Conservation (phyloP, 768 basidiomycete species). For the Infundibulicybe gibba region DNA sequence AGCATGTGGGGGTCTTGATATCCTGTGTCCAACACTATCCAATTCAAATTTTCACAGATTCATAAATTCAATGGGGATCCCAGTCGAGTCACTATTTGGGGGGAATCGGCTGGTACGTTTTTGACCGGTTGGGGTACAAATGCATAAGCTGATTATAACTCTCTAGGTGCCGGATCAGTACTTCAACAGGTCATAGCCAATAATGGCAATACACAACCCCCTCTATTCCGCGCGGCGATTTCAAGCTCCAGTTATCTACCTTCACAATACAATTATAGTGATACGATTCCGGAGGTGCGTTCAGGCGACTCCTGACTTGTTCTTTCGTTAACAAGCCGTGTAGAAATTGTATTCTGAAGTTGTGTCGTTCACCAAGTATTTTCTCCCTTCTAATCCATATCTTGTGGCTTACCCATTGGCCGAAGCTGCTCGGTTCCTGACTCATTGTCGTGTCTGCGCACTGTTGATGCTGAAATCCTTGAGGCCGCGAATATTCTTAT, state of each 20-base stretch:
- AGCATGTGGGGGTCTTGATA: slow-evolving; percentile 8
- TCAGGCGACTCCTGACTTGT: neutral
- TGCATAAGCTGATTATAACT: neutral
- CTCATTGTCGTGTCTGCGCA: slow-evolving; percentile 34
- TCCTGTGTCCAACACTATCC: neutral
- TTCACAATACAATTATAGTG: slow-evolving; percentile 39
- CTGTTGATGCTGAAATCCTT: slow-evolving; percentile 22
- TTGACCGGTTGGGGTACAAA: neutral
- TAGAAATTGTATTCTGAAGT: slow-evolving; percentile 25
- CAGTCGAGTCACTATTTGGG: slow-evolving; percentile 22
- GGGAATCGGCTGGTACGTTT: slow-evolving; percentile 19
- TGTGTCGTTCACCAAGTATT: slow-evolving; percentile 27
- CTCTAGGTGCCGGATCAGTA: slow-evolving; percentile 42
- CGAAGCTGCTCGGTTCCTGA: slow-evolving; percentile 30
- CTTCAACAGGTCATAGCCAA: slow-evolving; percentile 44
- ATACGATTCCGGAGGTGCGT: slow-evolving; percentile 29
- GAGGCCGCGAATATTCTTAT: slow-evolving; percentile 26
- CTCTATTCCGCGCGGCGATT: slow-evolving; percentile 37
- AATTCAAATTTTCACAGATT: slow-evolving; percentile 7
- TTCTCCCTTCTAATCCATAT: neutral
- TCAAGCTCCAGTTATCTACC: slow-evolving; percentile 40
- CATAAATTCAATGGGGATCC: slow-evolving; percentile 20
- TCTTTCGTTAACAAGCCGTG: neutral
- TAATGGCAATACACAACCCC: slow-evolving; percentile 37
- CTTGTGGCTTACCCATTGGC: neutral